A percentile compares a stretch with the other conserved stretches of the same genome.
Conservation (phyloP, 1,139 yeast species). For the Nematodospora anomalae region DNA sequence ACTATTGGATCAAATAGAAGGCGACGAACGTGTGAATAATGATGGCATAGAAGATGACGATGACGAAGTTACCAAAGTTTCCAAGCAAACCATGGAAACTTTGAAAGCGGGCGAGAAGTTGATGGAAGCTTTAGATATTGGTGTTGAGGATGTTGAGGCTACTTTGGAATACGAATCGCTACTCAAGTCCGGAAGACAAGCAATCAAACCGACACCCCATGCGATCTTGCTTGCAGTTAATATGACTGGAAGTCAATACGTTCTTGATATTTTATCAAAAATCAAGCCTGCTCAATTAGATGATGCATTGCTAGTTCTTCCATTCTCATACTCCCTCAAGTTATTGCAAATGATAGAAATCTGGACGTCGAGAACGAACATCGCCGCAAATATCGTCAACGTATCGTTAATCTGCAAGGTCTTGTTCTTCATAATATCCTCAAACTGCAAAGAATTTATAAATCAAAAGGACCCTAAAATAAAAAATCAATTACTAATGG, state of each 20-base stretch:
- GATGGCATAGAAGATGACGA: constrained; percentile 40
- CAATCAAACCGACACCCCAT: constrained; percentile 61
- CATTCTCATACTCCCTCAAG: constrained; percentile 78
- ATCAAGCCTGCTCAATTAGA: constrained; percentile 85
- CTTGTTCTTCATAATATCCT: constrained; percentile 67
- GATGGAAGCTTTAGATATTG: constrained; percentile 90
- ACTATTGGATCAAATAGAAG: constrained; percentile 65
- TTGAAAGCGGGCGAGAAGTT: constrained; percentile 92
- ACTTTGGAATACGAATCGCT: constrained; percentile 45
- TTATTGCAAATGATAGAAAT: constrained; percentile 70
- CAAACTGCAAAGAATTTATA: constrained; percentile 74
- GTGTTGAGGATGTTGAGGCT: constrained; percentile 68
- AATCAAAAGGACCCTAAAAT: constrained; percentile 63
- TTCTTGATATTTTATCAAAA: constrained; percentile 64
- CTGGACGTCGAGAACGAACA: constrained; percentile 60
- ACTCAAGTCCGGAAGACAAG: constrained; percentile 42
- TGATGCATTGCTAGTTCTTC: constrained; percentile 86
- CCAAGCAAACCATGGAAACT: constrained; percentile 85
- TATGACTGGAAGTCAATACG: constrained; percentile 74
- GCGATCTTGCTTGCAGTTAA: constrained; percentile 71
- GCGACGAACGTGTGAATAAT: constrained; percentile 35
- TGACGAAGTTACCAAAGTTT: constrained; percentile 63
- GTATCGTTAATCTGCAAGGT: constrained; percentile 71
- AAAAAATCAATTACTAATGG: constrained; percentile 57
- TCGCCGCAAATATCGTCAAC: constrained; percentile 45